Evolutionary conservation across 306 rosid genomes (phyloP).

Genomic region (Fragaria ananassa): DNA sequence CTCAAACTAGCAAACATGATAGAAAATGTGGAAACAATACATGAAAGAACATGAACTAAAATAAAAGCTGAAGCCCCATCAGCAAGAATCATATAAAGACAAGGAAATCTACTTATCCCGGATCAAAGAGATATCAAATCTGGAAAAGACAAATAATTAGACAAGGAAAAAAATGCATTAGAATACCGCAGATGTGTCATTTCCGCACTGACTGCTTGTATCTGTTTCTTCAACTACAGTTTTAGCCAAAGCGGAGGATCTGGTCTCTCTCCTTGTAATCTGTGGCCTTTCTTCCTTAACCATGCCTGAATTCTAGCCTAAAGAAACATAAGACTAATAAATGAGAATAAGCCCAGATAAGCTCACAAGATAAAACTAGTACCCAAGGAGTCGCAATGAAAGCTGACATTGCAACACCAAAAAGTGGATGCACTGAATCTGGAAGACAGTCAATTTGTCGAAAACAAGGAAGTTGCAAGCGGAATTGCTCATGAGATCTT

Average conservation of each 20-base stretch:
- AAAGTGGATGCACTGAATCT: no score
- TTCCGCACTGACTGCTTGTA: slow-evolving; percentile 28
- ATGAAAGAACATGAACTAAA: no score
- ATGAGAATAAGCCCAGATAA: background rate
- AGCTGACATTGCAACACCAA: no score
- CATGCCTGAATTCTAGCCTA: slow-evolving; percentile 34
- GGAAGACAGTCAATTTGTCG: no score
- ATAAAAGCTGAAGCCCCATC: background rate
- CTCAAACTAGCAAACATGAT: background rate
- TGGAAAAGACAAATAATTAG: background rate
- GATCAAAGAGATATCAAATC: background rate
- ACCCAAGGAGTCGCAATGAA: background rate
- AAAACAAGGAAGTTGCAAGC: no score
- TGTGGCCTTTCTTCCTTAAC: slow-evolving; percentile 49
- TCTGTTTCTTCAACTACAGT: slow-evolving; percentile 34
- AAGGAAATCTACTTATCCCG: background rate
- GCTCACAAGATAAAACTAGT: background rate
- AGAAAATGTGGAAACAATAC: background rate
- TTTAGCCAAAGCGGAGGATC: slow-evolving; percentile 45
- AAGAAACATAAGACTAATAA: background rate
- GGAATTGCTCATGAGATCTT: no score
- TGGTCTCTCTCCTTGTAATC: slow-evolving; percentile 55
- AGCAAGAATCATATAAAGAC: background rate
- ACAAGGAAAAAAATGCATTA: background rate
- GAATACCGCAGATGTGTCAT: background rate